These are phyloP conservation scores for Rhizoctonia solani DNA, from an alignment of 1,284 basidiomycete genomes.

Conservation along the genomic window DNA sequence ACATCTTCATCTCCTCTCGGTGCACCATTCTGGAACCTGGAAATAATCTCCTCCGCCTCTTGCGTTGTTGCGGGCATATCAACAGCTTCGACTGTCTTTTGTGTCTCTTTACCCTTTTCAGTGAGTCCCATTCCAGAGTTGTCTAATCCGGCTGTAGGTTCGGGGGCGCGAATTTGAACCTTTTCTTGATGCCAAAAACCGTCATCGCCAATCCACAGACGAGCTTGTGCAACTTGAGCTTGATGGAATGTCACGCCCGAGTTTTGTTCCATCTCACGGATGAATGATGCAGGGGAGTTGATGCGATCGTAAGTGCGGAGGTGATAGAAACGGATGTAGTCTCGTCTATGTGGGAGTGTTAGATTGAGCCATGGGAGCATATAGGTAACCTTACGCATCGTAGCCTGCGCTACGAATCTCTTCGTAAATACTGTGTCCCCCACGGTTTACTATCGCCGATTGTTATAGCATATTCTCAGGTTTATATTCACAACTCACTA, in stretches of 20 bases:
- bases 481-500: constrained; percentile 38
- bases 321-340: constrained; percentile 88
- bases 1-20: constrained; percentile 61
- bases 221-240: constrained; percentile 84
- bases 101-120: constrained; percentile 24
- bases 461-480: neutral
- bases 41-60: constrained; percentile 66
- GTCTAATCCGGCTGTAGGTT: constrained; percentile 32
- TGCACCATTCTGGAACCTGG: constrained; percentile 69
- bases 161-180: constrained; percentile 43
- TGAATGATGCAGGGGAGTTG: constrained; percentile 73
- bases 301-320: constrained; percentile 89
- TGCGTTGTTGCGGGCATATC: constrained; percentile 66
- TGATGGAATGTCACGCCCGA: constrained; percentile 81
- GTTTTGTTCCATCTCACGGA: constrained; percentile 69
- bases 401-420: constrained; percentile 75
- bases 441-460: constrained; percentile 67
- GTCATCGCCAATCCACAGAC: constrained; percentile 71
- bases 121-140: constrained; percentile 35
- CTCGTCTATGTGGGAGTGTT: constrained; percentile 53
- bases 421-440: constrained; percentile 85
- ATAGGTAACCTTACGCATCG: constrained; percentile 68
- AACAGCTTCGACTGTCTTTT: constrained; percentile 53
- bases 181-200: constrained; percentile 39
- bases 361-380: constrained; percentile 7